Percentiles rank a stretch among this genome's conserved stretches.
These are phyloP conservation scores for Saccharomyces jurei DNA, from an alignment of 805 yeast genomes.

Conservation along the genomic window DNA sequence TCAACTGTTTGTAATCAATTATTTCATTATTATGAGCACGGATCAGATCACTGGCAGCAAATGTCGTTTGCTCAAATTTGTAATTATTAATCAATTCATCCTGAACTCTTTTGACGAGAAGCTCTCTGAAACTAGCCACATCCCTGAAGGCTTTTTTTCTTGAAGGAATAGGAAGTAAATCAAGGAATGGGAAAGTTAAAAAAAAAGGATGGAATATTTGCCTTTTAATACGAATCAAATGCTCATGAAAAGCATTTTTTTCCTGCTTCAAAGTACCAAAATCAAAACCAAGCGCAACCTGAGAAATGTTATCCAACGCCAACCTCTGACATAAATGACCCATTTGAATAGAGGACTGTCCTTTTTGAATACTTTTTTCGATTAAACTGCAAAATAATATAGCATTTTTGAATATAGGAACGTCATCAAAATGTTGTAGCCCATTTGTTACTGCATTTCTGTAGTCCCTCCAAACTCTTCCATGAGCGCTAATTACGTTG, in stretches of 20 bases:
- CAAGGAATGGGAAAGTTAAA: constrained; percentile 49
- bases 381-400: constrained; percentile 28
- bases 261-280: constrained; percentile 33
- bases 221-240: constrained; percentile 38
- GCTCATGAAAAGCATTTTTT: constrained; percentile 31
- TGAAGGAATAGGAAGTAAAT: constrained; percentile 40
- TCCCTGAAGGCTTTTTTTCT: constrained; percentile 37
- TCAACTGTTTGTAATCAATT: constrained; percentile 40
- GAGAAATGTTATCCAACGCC: constrained; percentile 42
- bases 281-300: constrained; percentile 43
- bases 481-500: constrained; percentile 53
- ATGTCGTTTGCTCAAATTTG: constrained; percentile 28
- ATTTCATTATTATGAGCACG: constrained; percentile 32
- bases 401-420: constrained; percentile 35
- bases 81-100: constrained; percentile 25
- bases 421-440: constrained; percentile 41
- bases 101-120: constrained; percentile 32
- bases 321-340: constrained; percentile 40
- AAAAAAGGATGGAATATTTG: constrained; percentile 49
- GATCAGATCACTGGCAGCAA: constrained; percentile 37
- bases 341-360: constrained; percentile 14
- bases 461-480: constrained; percentile 42
- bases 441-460: constrained; percentile 39
- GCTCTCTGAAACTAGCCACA: constrained; percentile 36
- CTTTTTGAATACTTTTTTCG: constrained; percentile 5